Evolutionary conservation across 169 alveolate species (phyloP), one percentile per base, ranked within the genome.

Genomic region (Plasmodium gaboni): DNA sequence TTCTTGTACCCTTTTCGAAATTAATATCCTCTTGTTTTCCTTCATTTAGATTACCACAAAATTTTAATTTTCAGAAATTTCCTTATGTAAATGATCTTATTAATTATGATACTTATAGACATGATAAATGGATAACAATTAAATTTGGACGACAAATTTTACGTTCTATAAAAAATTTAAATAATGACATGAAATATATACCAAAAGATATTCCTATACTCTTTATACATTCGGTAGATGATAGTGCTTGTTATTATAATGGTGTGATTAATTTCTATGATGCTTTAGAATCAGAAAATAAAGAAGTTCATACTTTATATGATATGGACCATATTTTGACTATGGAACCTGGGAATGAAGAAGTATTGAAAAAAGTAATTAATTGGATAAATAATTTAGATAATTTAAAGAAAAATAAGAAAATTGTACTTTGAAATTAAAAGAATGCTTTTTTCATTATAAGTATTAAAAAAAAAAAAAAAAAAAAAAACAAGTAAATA

Each of bases 121-220:
- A 65, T 22, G 38, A 65, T 10, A 65, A 65, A 26, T 42, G 73
- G 46, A 65, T 65, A 65, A 65, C 73, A 13, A 28, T 8, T 42
- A 65, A 50, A 65, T 65, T 65, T 65, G 73, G 53, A 8, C 46
- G 19, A 8, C 28, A 65, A 42, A 8, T 65, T 10, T 17, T 65
- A 65, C 19, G 24, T 8, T 13, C 73, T 26, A 65, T 65, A 50
- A 38, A 17, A 13, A 65, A 22, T 17, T 65, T 65, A 65, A 22
- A 65, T 13, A 65, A 17, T 26, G 73, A 65, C 46, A 5, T 65
- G 26, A 10, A 17, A 38, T n/a, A 65, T 65, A 17, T 17, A 8
- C 73, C 42, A 13, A 10, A 65, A 42, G 73, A 65, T 17, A 65
- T 65, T 65, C 73, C 73, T n/a, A 65, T 65, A 24, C 38, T 65